Evolutionary conservation across 768 basidiomycete genomes (phyloP), one percentile per base, ranked within the genome.

Genomic region (Plicaturopsis crispa): DNA sequence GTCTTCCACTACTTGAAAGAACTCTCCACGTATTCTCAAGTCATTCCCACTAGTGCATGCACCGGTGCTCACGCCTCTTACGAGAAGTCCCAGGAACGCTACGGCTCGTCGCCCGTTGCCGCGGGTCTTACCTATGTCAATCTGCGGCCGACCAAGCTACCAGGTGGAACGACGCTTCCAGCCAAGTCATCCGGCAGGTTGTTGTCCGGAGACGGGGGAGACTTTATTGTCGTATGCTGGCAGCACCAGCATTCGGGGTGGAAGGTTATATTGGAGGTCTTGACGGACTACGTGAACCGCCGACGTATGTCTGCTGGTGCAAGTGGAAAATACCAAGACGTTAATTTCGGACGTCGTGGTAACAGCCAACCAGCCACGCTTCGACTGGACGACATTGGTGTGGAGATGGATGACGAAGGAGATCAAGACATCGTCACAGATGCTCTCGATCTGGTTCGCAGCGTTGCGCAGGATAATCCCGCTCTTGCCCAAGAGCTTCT

Each of bases 161-260:
- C 87, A 4, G 89, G 88, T 4, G 85, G 87, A 1, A 77, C 78
- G 1, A 68, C 68, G 8, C 67, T 96, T 4, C 80, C 82, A 17
- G 65, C 74, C 5, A 72, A 75, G 16, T 78, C 84, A 2, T 57
- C 65, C 2, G 91, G 88, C 3, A 73, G 75, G 6, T 66, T 91
- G 16, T 65, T 93, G 23, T 88, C 78, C 45, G 70, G 73, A 7
- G 85, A 88, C 37, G 73, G 73, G 4, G 77, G 73, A 2, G 84
- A 87, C 17, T 65, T 75, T 13, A 60, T 82, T 16, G 80, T 84
- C 4, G 71, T 93, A 1, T 69, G 73, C 14, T 96, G 92, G 92
- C 70, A 81, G 44, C 80, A 84, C 46, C 67, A 78, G 32, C 80
- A 90, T 51, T 87, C 84, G 5, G 89, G 86, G 2, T 96, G 92